phyloP scores from a whole-genome alignment of 2,329 filamentous ascomycete species.

The Claviceps fusiformis region DNA sequence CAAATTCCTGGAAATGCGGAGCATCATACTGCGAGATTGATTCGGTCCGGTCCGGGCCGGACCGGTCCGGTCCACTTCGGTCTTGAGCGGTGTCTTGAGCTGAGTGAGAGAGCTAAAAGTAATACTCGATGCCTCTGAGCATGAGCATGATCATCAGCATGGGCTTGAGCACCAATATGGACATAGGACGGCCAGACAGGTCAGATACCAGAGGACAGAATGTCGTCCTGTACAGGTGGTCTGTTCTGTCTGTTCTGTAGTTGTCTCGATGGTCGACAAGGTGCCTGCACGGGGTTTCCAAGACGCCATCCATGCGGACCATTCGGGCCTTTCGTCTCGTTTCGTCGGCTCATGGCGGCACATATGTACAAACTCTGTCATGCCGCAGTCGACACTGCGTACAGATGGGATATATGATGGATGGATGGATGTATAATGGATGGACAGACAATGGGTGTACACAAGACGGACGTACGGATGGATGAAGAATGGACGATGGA shows the following conservation, averaged over 20 bases:
- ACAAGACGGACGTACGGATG: too few relatives aligned
- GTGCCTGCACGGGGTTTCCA: neutral
- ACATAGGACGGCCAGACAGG: neutral
- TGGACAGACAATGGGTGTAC: too few relatives aligned
- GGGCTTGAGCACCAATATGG: neutral
- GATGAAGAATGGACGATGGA: too few relatives aligned
- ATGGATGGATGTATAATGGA: too few relatives aligned
- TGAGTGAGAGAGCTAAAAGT: neutral
- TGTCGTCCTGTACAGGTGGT: neutral
- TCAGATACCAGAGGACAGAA: neutral
- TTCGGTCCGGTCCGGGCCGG: too few relatives aligned
- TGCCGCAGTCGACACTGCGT: too few relatives aligned
- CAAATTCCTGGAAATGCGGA: neutral
- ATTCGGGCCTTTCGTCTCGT: too few relatives aligned
- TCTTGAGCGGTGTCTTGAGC: neutral
- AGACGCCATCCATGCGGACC: too few relatives aligned
- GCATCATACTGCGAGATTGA: neutral
- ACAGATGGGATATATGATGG: too few relatives aligned
- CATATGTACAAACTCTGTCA: too few relatives aligned
- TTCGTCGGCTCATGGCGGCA: too few relatives aligned
- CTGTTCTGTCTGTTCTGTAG: neutral
- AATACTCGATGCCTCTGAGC: neutral
- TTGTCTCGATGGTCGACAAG: neutral
- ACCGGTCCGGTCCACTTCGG: neutral
- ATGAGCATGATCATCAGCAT: neutral